Base-by-base conservation (phyloP, 495 filamentous ascomycete species). In the Halenospora varia region DNA sequence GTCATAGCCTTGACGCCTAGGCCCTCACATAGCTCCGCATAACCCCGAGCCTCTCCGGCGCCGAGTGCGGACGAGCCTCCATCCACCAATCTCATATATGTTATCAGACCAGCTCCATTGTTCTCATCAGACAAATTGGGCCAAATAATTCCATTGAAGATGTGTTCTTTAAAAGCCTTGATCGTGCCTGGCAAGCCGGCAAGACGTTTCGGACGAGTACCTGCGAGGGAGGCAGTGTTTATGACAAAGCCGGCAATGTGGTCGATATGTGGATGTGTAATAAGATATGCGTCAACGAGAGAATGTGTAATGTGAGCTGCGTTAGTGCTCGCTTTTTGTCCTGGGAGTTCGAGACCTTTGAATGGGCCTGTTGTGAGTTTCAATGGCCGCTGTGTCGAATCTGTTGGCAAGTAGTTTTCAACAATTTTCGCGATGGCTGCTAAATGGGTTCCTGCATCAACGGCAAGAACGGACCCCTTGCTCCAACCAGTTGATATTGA, bases 141-240 rank as follows among this genome's bases (percentile, higher is more conserved):
- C 95, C 95, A 98, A 51, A 98, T 95, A 45, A 97, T 71, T 66
- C 96, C 92, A 72, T 98, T 98, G 75, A 97, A 98, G 55, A 98
- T 88, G 70, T 98, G 92, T 10, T 77, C 82, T 66, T 96, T 96
- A 68, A 98, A 83, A 2, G 92, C 92, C 13, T 86, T 76, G 44
- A 98, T 90, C 29, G 92, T 93, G 17, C 82, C 85, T 0, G 92
- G 91, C 2, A 97, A 72, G 8, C 88, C 94, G 3, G 92, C 90
- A 10, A 98, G 73, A 19, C 85, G 78, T 68, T 97, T 98, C 6
- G 90, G 88, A 13, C 82, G 81, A 44, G 75, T 77, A 26, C 85
- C 87, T n/a, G 80, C 83, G 20, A 95, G 80, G 19, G 86, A 82
- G 22, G 92, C 92, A 1, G 92, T 95, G 70, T 96, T 97, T 65